Percentiles rank a stretch among this genome's conserved stretches.
phyloP scores from a whole-genome alignment of 1,284 basidiomycete genomes.

The Uromyces viciae-fabae region DNA sequence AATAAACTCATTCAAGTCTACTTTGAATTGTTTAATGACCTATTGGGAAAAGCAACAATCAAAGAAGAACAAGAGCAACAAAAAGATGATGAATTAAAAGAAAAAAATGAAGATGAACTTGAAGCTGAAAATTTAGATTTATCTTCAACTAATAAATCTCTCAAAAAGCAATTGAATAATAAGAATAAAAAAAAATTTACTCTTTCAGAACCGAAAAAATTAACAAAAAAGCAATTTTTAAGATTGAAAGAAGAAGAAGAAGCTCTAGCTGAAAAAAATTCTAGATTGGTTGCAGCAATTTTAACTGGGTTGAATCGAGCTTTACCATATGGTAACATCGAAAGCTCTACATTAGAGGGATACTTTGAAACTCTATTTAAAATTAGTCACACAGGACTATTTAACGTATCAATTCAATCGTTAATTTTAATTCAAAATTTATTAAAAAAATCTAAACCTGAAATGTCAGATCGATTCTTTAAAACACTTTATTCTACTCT shows the following conservation, averaged over 20 bases:
- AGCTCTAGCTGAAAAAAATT: slow-evolving; percentile 74
- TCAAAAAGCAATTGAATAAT: slow-evolving; percentile 55
- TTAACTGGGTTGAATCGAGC: slow-evolving; percentile 93
- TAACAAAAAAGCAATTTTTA: slow-evolving; percentile 54
- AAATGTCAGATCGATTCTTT: slow-evolving; percentile 79
- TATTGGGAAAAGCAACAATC: slow-evolving; percentile 62
- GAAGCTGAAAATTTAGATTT: slow-evolving; percentile 52
- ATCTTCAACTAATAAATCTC: slow-evolving; percentile 52
- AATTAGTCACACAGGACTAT: slow-evolving; percentile 82
- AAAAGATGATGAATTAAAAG: slow-evolving; percentile 49
- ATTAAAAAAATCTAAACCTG: slow-evolving; percentile 56
- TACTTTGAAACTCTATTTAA: slow-evolving; percentile 92
- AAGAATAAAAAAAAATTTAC: slow-evolving; percentile 57
- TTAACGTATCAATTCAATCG: slow-evolving; percentile 94
- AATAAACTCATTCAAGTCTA: slow-evolving; percentile 81
- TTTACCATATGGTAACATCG: slow-evolving; percentile 74
- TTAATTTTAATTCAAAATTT: slow-evolving; percentile 89
- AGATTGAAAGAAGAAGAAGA: slow-evolving; percentile 61
- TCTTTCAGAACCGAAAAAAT: slow-evolving; percentile 53
- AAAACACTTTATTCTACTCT: slow-evolving; percentile 84
- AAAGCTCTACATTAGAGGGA: slow-evolving; percentile 65
- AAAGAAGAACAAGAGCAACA: slow-evolving; percentile 52
- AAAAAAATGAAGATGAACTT: slow-evolving; percentile 55
- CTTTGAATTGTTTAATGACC: slow-evolving; percentile 89
- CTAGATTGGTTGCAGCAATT: slow-evolving; percentile 82